Percentiles rank a stretch among this genome's conserved stretches.
phyloP scores from a whole-genome alignment of 2,329 filamentous ascomycete species.

The Neocatenulostroma microsporum region DNA sequence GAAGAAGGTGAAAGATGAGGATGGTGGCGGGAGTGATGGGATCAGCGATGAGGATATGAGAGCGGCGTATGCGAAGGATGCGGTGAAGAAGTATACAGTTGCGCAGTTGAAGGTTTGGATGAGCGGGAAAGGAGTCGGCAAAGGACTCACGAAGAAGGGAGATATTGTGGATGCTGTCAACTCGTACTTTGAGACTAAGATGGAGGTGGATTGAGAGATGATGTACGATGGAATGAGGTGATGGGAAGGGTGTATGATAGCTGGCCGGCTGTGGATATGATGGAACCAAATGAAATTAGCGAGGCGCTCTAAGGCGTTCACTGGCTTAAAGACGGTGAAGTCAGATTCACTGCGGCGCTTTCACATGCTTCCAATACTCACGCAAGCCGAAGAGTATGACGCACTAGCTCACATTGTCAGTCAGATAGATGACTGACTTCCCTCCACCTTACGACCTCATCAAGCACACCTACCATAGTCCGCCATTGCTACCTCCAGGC shows the following conservation, averaged over 20 bases:
- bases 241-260: neutral
- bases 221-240: conserved; percentile 40
- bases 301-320: no score
- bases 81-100: conserved; percentile 34
- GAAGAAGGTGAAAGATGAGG: conserved; percentile 41
- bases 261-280: conserved; percentile 7
- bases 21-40: conserved; percentile 24
- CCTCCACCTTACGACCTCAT: no score
- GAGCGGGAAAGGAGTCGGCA: conserved; percentile 19
- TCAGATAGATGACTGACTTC: no score
- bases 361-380: no score
- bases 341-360: no score
- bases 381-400: no score
- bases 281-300: no score
- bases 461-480: no score
- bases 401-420: no score
- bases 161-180: conserved; percentile 29
- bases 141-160: conserved; percentile 24
- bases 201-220: conserved; percentile 27
- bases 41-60: conserved; percentile 40
- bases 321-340: no score
- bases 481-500: no score
- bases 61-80: conserved; percentile 35
- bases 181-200: conserved; percentile 31
- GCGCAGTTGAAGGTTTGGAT: conserved; percentile 28